Conservation (phyloP, 441 rosid genomes). For the Biscutella laevigata region DNA sequence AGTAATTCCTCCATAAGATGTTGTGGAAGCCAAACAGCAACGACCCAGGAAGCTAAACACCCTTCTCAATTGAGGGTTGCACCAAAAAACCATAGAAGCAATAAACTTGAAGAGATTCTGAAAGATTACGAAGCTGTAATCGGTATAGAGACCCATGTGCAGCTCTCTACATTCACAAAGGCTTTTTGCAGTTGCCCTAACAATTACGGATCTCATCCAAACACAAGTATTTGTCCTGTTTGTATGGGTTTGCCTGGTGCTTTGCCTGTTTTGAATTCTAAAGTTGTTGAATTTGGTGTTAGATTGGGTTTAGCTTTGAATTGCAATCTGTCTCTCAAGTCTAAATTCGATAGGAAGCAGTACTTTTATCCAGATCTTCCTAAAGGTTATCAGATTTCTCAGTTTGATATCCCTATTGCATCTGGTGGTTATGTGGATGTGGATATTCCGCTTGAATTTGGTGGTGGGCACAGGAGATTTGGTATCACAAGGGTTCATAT, state of each 20-base stretch:
- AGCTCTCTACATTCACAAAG: conserved; percentile 73
- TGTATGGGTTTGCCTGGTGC: conserved; percentile 98
- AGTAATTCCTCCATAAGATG: conserved; percentile 43
- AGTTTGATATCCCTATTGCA: conserved; percentile 89
- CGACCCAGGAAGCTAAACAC: conserved; percentile 44
- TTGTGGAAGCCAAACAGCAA: conserved; percentile 40
- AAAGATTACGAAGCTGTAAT: conserved; percentile 72
- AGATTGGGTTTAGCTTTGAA: conserved; percentile 82
- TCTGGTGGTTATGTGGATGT: conserved; percentile 60
- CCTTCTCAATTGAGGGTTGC: conserved; percentile 34
- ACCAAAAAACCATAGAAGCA: conserved; percentile 30
- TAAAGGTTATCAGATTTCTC: conserved; percentile 91
- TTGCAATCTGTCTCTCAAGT: conserved; percentile 65
- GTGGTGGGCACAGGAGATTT: conserved; percentile 81
- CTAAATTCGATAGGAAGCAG: conserved; percentile 91
- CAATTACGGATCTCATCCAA: conserved; percentile 70
- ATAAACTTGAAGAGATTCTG: conserved; percentile 37
- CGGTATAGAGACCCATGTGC: conserved; percentile 93
- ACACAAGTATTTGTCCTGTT: conserved; percentile 69
- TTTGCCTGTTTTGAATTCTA: conserved; percentile 72
- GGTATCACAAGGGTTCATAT: conserved; percentile 91
- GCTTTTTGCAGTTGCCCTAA: conserved; percentile 85
- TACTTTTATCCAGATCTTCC: conserved; percentile 97
- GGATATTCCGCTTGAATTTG: conserved; percentile 82
- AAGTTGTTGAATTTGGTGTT: conserved; percentile 77